Evolutionary conservation across 495 filamentous ascomycete genomes (phyloP).

Genomic region (Neurospora sp.): DNA sequence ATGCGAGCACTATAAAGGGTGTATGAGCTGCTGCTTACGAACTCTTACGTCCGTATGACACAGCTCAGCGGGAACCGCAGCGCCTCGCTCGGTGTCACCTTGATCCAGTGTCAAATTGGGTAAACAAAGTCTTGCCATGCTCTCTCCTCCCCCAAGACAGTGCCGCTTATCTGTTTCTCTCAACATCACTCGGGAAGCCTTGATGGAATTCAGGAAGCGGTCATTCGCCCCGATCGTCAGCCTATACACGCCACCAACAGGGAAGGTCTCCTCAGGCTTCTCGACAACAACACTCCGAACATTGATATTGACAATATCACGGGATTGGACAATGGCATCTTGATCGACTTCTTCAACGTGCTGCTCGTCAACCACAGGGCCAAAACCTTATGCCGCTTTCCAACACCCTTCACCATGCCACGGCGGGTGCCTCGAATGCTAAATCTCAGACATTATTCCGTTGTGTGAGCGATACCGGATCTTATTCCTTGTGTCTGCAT

Average conservation of each 20-base stretch:
- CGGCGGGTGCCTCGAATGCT: slow-evolving; percentile 11
- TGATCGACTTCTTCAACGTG: not conserved
- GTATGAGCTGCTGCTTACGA: slow-evolving; percentile 4
- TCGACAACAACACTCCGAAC: not conserved
- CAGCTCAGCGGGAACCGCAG: not conserved
- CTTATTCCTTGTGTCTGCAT: not conserved
- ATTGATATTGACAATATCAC: not conserved
- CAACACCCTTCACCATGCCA: slow-evolving; percentile 3
- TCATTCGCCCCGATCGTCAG: not conserved
- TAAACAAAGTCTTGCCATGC: not conserved
- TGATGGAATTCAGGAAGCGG: not conserved
- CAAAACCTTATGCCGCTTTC: not conserved
- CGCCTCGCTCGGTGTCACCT: slow-evolving; percentile 6
- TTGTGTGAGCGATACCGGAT: slow-evolving; percentile 10
- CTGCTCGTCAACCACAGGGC: not conserved
- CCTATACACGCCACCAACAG: not conserved
- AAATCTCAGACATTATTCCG: slow-evolving; percentile 25
- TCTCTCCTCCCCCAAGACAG: not conserved
- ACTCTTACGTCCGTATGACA: slow-evolving; percentile 24
- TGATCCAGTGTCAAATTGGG: not conserved
- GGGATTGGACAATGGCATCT: not conserved
- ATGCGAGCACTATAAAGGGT: slow-evolving; percentile 11
- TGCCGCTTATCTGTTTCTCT: not conserved
- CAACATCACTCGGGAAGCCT: not conserved
- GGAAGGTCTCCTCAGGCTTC: not conserved